These are phyloP conservation scores for Crassisporium funariophilum DNA, from an alignment of 768 basidiomycete genomes.

Conservation along the genomic window DNA sequence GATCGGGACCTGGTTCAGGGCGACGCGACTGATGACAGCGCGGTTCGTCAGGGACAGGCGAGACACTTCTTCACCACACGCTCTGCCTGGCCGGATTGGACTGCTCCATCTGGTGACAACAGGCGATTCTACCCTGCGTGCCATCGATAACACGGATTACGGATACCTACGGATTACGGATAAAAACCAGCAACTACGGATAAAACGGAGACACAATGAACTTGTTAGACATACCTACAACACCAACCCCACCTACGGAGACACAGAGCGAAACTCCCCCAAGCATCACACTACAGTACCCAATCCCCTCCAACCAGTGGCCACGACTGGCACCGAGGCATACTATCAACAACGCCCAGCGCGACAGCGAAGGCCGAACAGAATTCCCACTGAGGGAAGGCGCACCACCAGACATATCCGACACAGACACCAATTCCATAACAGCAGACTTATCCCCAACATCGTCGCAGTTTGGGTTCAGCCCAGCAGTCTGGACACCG, in stretches of 20 bases:
- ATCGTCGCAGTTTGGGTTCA: background rate
- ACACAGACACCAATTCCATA: background rate
- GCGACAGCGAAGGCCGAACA: background rate
- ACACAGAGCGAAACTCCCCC: no score
- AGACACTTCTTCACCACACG: no score
- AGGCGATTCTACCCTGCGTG: slow-evolving; percentile 1
- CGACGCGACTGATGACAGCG: no score
- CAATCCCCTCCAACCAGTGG: no score
- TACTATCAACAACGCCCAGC: no score
- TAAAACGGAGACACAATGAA: background rate
- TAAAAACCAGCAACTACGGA: background rate
- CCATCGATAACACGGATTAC: background rate
- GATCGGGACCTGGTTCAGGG: no score
- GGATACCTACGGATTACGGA: background rate
- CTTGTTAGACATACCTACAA: no score
- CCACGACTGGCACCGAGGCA: no score
- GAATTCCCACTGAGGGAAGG: background rate
- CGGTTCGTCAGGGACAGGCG: no score
- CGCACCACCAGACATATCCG: background rate
- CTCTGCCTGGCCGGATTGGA: no score
- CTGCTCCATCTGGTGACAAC: slow-evolving; percentile 15
- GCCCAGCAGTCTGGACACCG: background rate
- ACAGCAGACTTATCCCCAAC: background rate
- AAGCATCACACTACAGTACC: no score
- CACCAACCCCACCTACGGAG: no score